These are phyloP conservation scores for Xylariaceae sp. DNA, from an alignment of 2,329 filamentous ascomycete genomes.

Conservation along the genomic window DNA sequence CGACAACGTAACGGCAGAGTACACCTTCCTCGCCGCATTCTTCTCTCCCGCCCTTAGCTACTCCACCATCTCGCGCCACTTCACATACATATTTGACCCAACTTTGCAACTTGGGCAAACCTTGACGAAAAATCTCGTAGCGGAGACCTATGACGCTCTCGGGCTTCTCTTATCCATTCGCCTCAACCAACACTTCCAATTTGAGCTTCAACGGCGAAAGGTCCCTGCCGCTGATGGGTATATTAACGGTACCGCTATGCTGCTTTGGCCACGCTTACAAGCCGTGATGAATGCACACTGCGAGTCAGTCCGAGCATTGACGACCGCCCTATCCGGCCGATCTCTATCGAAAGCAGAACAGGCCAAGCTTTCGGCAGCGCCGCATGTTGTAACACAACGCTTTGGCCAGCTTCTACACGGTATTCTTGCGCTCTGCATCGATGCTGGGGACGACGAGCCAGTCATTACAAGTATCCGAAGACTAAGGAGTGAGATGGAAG, in stretches of 20 bases:
- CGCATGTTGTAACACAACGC: conserved; percentile 88
- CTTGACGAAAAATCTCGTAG: conserved; percentile 71
- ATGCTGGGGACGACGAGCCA: conserved; percentile 91
- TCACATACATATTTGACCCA: conserved; percentile 83
- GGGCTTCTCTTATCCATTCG: conserved; percentile 89
- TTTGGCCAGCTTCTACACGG: conserved; percentile 90
- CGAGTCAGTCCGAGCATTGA: conserved; percentile 71
- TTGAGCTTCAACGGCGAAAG: conserved; percentile 87
- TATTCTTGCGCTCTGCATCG: conserved; percentile 76
- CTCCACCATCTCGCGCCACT: conserved; percentile 74
- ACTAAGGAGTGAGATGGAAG: conserved; percentile 76
- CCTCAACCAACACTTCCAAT: conserved; percentile 89
- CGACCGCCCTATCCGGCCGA: conserved; percentile 47
- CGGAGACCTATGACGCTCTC: conserved; percentile 76
- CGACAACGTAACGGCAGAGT: conserved; percentile 92
- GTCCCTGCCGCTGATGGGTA: conserved; percentile 87
- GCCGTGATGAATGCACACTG: conserved; percentile 90
- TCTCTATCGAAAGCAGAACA: conserved; percentile 47
- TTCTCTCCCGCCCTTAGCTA: conserved; percentile 76
- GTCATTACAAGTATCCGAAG: conserved; percentile 76
- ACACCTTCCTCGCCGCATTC: conserved; percentile 87
- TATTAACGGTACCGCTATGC: conserved; percentile 92
- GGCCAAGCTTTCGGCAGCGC: conserved; percentile 68
- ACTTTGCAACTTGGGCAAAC: conserved; percentile 79
- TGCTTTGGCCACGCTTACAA: conserved; percentile 94